phyloP scores from a whole-genome alignment of 1,284 basidiomycete species.

The Wolfiporia cocos region DNA sequence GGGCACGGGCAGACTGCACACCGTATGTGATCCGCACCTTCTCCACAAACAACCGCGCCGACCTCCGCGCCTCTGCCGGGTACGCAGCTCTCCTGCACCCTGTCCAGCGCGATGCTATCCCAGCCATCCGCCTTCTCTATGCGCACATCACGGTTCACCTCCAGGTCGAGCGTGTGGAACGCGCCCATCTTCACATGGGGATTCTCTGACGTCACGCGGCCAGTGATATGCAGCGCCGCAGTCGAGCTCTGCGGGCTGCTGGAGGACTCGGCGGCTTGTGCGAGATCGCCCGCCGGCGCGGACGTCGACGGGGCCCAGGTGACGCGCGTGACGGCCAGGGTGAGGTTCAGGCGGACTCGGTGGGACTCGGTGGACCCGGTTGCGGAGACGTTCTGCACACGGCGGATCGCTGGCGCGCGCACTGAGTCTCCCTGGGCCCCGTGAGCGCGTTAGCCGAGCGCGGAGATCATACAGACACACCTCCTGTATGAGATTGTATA shows the following conservation, averaged over 20 bases:
- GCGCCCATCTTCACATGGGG: constrained; percentile 91
- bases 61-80: constrained; percentile 96
- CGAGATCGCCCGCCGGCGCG: constrained; percentile 40
- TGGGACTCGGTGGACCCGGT: constrained; percentile 95
- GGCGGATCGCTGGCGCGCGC: constrained; percentile 84
- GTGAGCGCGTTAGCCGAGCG: neutral
- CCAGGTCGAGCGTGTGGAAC: constrained; percentile 93
- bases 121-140: constrained; percentile 86
- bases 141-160: constrained; percentile 87
- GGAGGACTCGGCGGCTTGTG: constrained; percentile 31
- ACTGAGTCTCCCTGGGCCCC: constrained; percentile 70
- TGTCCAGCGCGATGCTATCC: constrained; percentile 84
- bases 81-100: constrained; percentile 84
- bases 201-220: constrained; percentile 88
- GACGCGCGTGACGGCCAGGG: constrained; percentile 68
- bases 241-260: constrained; percentile 31
- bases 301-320: constrained; percentile 64
- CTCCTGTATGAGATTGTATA: constrained; percentile 94
- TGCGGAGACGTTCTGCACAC: constrained; percentile 75
- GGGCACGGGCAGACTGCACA: neutral
- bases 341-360: constrained; percentile 82
- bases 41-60: constrained; percentile 93
- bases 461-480: constrained; percentile 26
- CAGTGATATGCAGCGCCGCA: constrained; percentile 82
- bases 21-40: constrained; percentile 39